These are phyloP conservation scores for Lentithecium fluviatile DNA, from an alignment of 495 filamentous ascomycete species.

Conservation along the genomic window DNA sequence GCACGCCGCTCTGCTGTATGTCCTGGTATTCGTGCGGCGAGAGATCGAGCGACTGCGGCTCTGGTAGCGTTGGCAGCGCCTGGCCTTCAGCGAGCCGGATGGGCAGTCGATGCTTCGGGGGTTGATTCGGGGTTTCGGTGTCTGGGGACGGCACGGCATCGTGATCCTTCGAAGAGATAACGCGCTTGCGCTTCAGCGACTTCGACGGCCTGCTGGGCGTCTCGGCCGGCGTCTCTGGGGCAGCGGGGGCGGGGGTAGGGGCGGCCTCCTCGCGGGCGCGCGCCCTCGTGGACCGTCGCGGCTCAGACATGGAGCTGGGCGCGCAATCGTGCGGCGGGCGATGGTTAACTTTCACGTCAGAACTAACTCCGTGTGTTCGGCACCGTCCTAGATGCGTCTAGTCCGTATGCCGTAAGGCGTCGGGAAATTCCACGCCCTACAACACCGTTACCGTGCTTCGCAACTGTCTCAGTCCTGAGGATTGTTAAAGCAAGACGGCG, in stretches of 20 bases:
- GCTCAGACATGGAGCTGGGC: conserved; percentile 20
- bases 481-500: neutral
- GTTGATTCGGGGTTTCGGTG: conserved; percentile 35
- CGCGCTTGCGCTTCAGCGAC: conserved; percentile 23
- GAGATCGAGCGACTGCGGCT: conserved; percentile 65
- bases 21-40: conserved; percentile 72
- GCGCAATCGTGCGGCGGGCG: too few species aligned
- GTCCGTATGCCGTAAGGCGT: neutral
- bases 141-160: conserved; percentile 6
- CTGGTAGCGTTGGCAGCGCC: conserved; percentile 69
- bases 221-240: conserved; percentile 19
- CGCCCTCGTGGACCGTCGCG: conserved; percentile 26
- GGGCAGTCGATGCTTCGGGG: conserved; percentile 54
- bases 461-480: neutral
- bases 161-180: conserved; percentile 21
- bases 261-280: conserved; percentile 25
- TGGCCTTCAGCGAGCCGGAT: conserved; percentile 64
- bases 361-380: neutral
- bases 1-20: conserved; percentile 81
- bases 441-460: neutral
- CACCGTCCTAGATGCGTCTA: neutral
- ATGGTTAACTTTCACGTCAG: too few species aligned
- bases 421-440: neutral
- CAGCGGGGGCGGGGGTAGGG: neutral
- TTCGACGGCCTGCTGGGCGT: conserved; percentile 11